A percentile compares a stretch with the other conserved stretches of the same genome.
Evolutionary conservation across 106 monocot genomes (phyloP).

Genomic region (Dendrobium huoshanense): DNA sequence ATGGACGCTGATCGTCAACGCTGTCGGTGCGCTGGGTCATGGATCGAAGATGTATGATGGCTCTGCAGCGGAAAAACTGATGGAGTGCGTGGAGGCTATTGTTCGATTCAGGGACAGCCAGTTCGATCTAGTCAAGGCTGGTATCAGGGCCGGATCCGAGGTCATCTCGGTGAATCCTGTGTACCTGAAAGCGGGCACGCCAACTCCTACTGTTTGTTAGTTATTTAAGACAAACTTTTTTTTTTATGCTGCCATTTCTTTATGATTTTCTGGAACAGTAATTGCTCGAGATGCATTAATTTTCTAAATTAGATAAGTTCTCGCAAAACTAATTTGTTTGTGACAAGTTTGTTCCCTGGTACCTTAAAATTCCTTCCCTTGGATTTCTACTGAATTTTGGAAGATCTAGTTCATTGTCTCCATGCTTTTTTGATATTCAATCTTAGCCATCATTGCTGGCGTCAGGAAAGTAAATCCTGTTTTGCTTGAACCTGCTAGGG

Average conservation of each 20-base stretch:
- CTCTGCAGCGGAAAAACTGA: conserved; percentile 65
- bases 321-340: no score
- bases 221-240: neutral
- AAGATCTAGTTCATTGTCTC: no score
- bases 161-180: conserved; percentile 75
- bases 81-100: conserved; percentile 64
- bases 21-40: conserved; percentile 64
- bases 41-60: conserved; percentile 72
- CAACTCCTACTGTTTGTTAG: conserved; percentile 59
- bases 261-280: no score
- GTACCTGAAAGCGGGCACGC: conserved; percentile 72
- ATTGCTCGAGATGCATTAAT: no score
- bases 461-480: no score
- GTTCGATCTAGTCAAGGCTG: conserved; percentile 73
- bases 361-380: no score
- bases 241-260: neutral
- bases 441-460: no score
- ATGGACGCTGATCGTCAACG: conserved; percentile 60
- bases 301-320: no score
- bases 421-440: no score
- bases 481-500: no score
- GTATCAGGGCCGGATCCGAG: conserved; percentile 47
- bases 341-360: no score
- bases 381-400: no score
- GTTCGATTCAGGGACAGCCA: conserved; percentile 64